Conservation (phyloP, 2,329 filamentous ascomycete species). For the Aspergillus pseudonomiae region DNA sequence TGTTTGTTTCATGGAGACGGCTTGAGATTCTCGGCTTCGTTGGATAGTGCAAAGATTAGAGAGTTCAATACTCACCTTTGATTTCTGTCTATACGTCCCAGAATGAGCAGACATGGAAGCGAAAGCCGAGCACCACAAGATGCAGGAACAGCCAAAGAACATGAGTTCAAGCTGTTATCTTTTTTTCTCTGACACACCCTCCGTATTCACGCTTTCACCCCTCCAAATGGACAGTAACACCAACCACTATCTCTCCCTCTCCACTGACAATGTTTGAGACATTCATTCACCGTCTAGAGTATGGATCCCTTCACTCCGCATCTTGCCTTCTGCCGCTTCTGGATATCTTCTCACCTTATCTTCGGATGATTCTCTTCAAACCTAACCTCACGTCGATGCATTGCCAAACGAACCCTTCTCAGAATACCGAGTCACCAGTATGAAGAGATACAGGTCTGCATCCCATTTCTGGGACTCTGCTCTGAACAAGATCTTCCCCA, state of each 20-base stretch:
- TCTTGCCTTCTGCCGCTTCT: not conserved
- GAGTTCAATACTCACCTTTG: not conserved
- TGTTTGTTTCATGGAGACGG: not conserved
- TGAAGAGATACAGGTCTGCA: slow-evolving; percentile 14
- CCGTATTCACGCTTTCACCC: not conserved
- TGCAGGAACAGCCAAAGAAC: not conserved
- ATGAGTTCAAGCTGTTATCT: not conserved
- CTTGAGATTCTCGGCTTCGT: not conserved
- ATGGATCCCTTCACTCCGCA: not conserved
- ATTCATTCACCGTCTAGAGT: not conserved
- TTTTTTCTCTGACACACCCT: not conserved
- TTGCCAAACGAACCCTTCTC: not conserved
- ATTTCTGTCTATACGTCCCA: not conserved
- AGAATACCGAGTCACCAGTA: slow-evolving; percentile 8
- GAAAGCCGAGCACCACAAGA: not conserved
- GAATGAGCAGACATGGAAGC: not conserved
- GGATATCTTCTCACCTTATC: not conserved
- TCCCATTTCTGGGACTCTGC: slow-evolving; percentile 22
- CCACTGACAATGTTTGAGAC: not conserved
- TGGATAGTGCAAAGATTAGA: not conserved
- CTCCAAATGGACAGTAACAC: not conserved
- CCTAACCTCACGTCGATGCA: not conserved
- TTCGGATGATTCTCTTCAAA: not conserved
- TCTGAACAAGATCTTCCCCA: slow-evolving; percentile 22
- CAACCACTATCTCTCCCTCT: not conserved